These are phyloP conservation scores for Penicillium sp. DNA, from an alignment of 2,329 filamentous ascomycete genomes.

Conservation along the genomic window DNA sequence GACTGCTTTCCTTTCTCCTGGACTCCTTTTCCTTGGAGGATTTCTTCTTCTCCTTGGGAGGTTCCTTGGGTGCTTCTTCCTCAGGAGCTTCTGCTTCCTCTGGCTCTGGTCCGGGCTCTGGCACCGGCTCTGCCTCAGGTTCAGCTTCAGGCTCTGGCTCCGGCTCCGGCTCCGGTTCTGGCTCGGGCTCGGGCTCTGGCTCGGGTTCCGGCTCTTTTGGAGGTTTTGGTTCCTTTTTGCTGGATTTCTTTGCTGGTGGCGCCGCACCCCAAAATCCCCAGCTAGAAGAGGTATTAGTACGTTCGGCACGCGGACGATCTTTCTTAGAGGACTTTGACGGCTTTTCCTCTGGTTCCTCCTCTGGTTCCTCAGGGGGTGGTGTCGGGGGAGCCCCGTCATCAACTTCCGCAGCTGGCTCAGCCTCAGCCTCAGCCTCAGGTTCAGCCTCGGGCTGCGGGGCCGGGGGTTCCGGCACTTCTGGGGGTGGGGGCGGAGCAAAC, in stretches of 20 bases:
- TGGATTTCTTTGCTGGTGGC: conserved; percentile 46
- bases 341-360: conserved; percentile 33
- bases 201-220: conserved; percentile 19
- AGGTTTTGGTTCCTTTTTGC: conserved; percentile 46
- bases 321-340: conserved; percentile 63
- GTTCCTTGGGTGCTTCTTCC: conserved; percentile 25
- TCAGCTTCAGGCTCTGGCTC: conserved; percentile 32
- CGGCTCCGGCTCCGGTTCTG: conserved; percentile 29
- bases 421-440: conserved; percentile 31
- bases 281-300: conserved; percentile 58
- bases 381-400: conserved; percentile 44
- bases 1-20: conserved; percentile 37
- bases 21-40: conserved; percentile 15
- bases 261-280: conserved; percentile 75
- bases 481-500: conserved; percentile 41
- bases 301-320: conserved; percentile 73
- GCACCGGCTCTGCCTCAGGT: conserved; percentile 26
- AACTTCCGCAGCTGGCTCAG: conserved; percentile 12
- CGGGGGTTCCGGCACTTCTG: conserved; percentile 28
- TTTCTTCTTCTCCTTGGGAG: conserved; percentile 49
- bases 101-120: conserved; percentile 43
- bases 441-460: conserved; percentile 29
- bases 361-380: conserved; percentile 55
- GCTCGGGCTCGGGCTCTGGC: conserved; percentile 17
- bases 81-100: conserved; percentile 26